These are phyloP conservation scores for Pichia kluyveri DNA, from an alignment of 805 yeast genomes.

Conservation along the genomic window DNA sequence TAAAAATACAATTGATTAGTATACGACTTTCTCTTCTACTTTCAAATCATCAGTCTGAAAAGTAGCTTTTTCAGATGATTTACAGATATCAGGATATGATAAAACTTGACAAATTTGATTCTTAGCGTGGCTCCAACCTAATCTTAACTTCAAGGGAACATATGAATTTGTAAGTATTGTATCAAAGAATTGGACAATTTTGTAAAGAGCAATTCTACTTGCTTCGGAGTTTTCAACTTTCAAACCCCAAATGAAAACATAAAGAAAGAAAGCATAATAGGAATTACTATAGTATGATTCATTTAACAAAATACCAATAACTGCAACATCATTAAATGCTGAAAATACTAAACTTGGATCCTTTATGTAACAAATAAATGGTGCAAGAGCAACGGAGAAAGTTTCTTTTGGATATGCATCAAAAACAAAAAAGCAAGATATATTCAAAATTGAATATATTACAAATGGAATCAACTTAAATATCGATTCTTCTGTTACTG, in stretches of 20 bases:
- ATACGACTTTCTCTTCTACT: no score
- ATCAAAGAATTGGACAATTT: slow-evolving; percentile 18
- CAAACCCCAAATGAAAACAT: slow-evolving; percentile 29
- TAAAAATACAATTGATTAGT: no score
- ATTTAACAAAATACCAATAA: slow-evolving; percentile 21
- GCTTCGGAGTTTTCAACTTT: slow-evolving; percentile 31
- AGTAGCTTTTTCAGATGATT: neutral
- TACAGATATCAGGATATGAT: neutral
- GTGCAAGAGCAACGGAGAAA: slow-evolving; percentile 27
- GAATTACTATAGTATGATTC: slow-evolving; percentile 21
- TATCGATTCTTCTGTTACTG: slow-evolving; percentile 24
- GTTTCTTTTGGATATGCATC: slow-evolving; percentile 27
- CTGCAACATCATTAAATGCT: slow-evolving; percentile 30
- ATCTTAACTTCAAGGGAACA: neutral
- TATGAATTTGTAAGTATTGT: neutral
- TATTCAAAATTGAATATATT: slow-evolving; percentile 32
- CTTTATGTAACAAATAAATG: slow-evolving; percentile 30
- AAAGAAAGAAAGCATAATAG: slow-evolving; percentile 27
- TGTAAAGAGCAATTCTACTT: slow-evolving; percentile 22
- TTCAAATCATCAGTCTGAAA: no score
- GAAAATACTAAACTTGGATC: slow-evolving; percentile 29
- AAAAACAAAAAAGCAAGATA: slow-evolving; percentile 24
- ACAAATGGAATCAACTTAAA: slow-evolving; percentile 32
- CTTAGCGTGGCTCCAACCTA: neutral
- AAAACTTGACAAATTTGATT: neutral